Evolutionary conservation across 2,329 filamentous ascomycete species (phyloP), one percentile per base, ranked within the genome.

Genomic region (Botrytis porri): DNA sequence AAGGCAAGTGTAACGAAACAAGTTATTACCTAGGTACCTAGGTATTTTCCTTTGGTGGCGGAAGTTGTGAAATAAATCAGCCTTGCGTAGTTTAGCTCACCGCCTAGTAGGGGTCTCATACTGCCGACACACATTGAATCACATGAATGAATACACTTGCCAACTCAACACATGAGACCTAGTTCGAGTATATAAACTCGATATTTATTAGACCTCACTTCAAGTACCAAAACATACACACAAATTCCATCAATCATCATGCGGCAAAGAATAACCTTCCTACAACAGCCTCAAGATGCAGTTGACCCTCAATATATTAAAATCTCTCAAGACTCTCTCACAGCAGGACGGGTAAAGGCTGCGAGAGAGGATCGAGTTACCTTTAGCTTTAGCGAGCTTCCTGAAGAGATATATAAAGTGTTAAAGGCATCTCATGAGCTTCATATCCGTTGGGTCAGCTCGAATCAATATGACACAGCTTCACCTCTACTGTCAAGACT

Each of bases 351-450:
- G 3, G 85, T 96, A 60, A 82, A 88, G 69, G 92, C 92, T 32
- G 89, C 89, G 22, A 90, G 93, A 76, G 93, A 98, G 82, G 93
- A 96, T 80, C 89, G 92, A 74, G 82, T 95, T 77, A 97, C 93
- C 0, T 83, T 96, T 75, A 86, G 87, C 54, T 83, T 94, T 32
- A 85, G 90, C 66, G 93, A 97, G 83, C 86, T 98, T 59, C 92
- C 94, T 7, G 79, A 83, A 25, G 90, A 93, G 81, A 81, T 96
- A 25, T 86, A 86, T 74, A 82, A 86, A 39, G 82, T 92, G 22
- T 84, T 97, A 39, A 85, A 86, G 71, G 85, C 88, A 78, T 89
- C 88, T 75, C 88, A 91, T 78, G 90, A 94, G 81, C 83, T 98
- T 60, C 92, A 95, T 81, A 84, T 98, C 73, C 89, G 92, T 80